Evolutionary conservation across 2,329 filamentous ascomycete genomes (phyloP).

Genomic region (Cercospora sp.): DNA sequence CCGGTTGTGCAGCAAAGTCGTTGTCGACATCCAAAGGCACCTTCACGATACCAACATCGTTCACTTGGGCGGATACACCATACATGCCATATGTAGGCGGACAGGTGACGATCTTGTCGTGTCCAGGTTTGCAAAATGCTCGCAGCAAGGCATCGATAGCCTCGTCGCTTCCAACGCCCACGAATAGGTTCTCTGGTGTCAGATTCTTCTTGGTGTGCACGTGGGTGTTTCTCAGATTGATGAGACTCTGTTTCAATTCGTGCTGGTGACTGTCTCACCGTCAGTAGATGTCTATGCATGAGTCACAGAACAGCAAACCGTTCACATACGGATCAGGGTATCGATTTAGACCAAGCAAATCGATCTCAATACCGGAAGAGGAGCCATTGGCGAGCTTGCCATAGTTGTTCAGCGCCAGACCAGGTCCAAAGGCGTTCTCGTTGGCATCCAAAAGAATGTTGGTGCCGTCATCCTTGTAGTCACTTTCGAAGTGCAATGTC

Average conservation of each 20-base stretch:
- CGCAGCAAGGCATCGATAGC: conserved; percentile 92
- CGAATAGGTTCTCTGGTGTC: conserved; percentile 81
- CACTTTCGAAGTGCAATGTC: conserved; percentile 44
- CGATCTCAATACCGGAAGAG: conserved; percentile 59
- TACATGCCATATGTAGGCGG: conserved; percentile 99
- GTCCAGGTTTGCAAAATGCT: conserved; percentile 85
- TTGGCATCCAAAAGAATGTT: conserved; percentile 97
- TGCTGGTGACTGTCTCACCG: conserved; percentile 66
- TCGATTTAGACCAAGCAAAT: conserved; percentile 81
- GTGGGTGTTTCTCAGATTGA: conserved; percentile 82
- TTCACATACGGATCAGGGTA: conserved; percentile 78
- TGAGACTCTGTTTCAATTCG: conserved; percentile 82
- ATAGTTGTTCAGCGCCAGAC: conserved; percentile 57
- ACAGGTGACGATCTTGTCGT: conserved; percentile 89
- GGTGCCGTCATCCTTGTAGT: conserved; percentile 97
- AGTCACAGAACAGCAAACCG: conserved; percentile 8
- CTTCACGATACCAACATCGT: conserved; percentile 82
- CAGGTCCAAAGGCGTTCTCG: conserved; percentile 92
- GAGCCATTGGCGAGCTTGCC: conserved; percentile 51
- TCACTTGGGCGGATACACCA: conserved; percentile 86
- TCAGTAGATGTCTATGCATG: conserved; percentile 17
- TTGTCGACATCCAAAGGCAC: conserved; percentile 76
- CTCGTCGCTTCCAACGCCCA: conserved; percentile 94
- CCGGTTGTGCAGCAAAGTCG: conserved; percentile 71
- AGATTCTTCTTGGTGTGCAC: conserved; percentile 72